These are phyloP conservation scores for Plantago ovata DNA, from an alignment of 257 asterid genomes.

Conservation along the genomic window DNA sequence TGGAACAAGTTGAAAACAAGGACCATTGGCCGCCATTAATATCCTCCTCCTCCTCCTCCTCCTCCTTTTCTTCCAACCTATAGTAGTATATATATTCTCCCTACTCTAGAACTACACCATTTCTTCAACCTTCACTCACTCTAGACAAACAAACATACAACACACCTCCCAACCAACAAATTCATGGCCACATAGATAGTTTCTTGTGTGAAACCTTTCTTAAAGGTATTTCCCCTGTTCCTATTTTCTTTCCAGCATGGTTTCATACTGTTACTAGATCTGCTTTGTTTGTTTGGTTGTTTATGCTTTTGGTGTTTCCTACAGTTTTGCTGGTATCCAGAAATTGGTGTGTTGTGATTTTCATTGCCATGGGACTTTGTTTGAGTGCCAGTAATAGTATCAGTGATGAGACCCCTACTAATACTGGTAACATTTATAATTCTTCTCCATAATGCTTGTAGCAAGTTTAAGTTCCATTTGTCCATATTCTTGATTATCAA, in stretches of 20 bases:
- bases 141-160: too few species aligned
- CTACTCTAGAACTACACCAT: too few species aligned
- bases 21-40: constrained; percentile 33
- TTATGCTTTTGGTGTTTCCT: constrained; percentile 9
- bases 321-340: constrained; percentile 22
- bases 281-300: constrained; percentile 1
- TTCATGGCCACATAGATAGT: too few species aligned
- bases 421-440: constrained; percentile 30
- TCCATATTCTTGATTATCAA: background rate
- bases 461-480: background rate
- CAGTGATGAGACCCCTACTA: constrained; percentile 45
- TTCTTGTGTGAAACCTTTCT: background rate
- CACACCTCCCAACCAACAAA: too few species aligned
- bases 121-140: too few species aligned
- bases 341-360: background rate
- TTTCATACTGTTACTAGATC: constrained; percentile 28
- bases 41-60: constrained; percentile 7
- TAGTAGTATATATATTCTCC: background rate
- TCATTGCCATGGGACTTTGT: constrained; percentile 58
- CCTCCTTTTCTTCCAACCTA: background rate
- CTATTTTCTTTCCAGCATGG: constrained; percentile 13
- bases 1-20: constrained; percentile 17
- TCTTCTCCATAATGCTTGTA: background rate
- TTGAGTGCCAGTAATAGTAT: constrained; percentile 40
- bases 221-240: background rate